These are phyloP conservation scores for Mortierella sp. DNA, from an alignment of 371 early-diverging fungal species.

Conservation along the genomic window DNA sequence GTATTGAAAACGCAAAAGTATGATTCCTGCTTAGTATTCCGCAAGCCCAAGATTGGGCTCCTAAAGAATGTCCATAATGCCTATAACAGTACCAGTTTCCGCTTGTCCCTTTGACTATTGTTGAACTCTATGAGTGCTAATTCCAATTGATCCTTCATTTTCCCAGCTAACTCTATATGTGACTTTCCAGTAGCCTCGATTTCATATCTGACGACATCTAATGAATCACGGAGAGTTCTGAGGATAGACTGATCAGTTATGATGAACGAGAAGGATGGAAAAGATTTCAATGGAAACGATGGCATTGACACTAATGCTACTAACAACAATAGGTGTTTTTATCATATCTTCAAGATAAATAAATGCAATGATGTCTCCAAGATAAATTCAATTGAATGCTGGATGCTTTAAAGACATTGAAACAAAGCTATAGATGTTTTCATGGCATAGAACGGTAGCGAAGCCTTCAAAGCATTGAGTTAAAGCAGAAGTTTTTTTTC, in stretches of 20 bases:
- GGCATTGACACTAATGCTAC: no score
- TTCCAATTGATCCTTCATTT: constrained; percentile 84
- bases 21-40: neutral
- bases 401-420: no score
- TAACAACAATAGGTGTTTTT: no score
- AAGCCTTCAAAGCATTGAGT: no score
- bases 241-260: neutral
- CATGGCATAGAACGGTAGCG: no score
- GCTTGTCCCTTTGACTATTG: constrained; percentile 79
- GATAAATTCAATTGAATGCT: no score
- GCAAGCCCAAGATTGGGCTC: neutral
- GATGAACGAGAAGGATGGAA: no score
- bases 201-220: constrained; percentile 82
- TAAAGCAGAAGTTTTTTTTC: no score
- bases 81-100: constrained; percentile 65
- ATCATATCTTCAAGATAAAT: no score
- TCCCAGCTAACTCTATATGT: constrained; percentile 82
- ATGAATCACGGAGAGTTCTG: constrained; percentile 74
- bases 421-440: no score
- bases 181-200: constrained; percentile 82
- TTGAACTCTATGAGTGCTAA: constrained; percentile 82
- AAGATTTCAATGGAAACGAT: no score
- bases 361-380: no score
- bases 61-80: neutral
- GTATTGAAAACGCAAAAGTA: neutral